Evolutionary conservation across 2,329 filamentous ascomycete genomes (phyloP), one percentile per base, ranked within the genome.

Genomic region (Exophiala mesophila): DNA sequence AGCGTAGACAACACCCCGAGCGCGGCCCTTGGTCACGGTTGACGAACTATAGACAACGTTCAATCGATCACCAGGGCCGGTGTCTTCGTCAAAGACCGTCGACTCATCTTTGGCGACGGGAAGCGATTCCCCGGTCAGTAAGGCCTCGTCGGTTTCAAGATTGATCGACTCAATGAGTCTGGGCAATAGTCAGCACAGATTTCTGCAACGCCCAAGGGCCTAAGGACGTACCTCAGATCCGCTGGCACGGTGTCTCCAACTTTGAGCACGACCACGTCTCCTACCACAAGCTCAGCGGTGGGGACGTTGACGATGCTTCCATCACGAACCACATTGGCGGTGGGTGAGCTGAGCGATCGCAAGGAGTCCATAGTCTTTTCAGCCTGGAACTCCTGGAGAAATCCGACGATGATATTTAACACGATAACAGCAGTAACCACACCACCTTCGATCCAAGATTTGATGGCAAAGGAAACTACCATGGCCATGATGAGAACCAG

Each of bases 41-140:
- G 76, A 77, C 19, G 76, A 79, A 54, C 75, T 78, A 59, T 74
- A 82, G 2, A 73, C 75, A 35, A 82, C 68, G 54, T 82, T 82
- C 36, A 77, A 67, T n/a, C 77, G 71, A 56, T 82, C 78, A 26
- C 77, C 78, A 32, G 76, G 68, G 1, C 78, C 73, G 15, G 76
- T 74, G 9, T 76, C 72, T 2, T 61, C 57, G 3, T 66, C 62
- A 48, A 78, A 78, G 38, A 70, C 69, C 45, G 60, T 62, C 20
- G 69, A 63, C 18, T 70, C 57, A 41, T 70, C 63, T 62, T 81
- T 75, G 55, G 62, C 65, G 3, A 80, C 73, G 20, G 77, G 77
- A 2, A 79, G 63, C 12, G 76, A 77, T 61, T 82, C 78, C 30
- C 77, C 77, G 8, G 77, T 82, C 18, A 82, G 65, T 15, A 80